Base-by-base conservation (phyloP, 2,329 filamentous ascomycete genomes). In the Laburnicola sp. region DNA sequence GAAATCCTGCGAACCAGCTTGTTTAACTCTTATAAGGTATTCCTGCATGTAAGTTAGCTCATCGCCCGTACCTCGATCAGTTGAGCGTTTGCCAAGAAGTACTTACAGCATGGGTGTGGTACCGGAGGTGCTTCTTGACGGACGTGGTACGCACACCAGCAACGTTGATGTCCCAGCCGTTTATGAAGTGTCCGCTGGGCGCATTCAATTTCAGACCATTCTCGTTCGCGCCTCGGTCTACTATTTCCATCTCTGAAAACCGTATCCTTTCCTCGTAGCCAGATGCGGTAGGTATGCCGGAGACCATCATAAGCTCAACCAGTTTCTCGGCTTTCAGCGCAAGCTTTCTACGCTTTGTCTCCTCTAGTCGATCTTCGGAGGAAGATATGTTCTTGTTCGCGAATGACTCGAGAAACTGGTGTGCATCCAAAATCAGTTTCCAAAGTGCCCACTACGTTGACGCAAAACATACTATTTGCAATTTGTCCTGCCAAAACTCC, bases 231-330 rank as follows among this genome's bases (percentile, higher is more conserved):
- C 91, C 89, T 57, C 91, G 85, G 68, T 99, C 94, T 26, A 99
- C 91, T 23, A 97, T 91, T 69, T 99, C 94, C 75, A 99, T 88
- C 75, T 99, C 94, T 1, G 91, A 91, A 71, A 99, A 99, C 44
- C 91, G 85, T 68, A 99, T 97, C 51, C 94, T 85, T 78, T 99
- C 94, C 74, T 99, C 94, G 70, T 97, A 99, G 2, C 94, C 94
- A 3, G 92, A 97, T 3, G 94, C 91, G 1, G 94, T 99, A 30
- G 89, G 90, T 51, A 99, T 88, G 32, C 94, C 94, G 6, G 93
- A 97, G 6, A 99, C 94, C 91, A 99, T 97, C 94, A 99, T 99
- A 54, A 99, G 80, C 79, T 99, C 94, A 8, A 99, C 90, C 51
- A 99, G 78, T 77, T 99, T 99, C 72, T 94, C 87, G 41, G 89